Conservation (phyloP, 2,329 filamentous ascomycete genomes). For the Curvularia spicifera region DNA sequence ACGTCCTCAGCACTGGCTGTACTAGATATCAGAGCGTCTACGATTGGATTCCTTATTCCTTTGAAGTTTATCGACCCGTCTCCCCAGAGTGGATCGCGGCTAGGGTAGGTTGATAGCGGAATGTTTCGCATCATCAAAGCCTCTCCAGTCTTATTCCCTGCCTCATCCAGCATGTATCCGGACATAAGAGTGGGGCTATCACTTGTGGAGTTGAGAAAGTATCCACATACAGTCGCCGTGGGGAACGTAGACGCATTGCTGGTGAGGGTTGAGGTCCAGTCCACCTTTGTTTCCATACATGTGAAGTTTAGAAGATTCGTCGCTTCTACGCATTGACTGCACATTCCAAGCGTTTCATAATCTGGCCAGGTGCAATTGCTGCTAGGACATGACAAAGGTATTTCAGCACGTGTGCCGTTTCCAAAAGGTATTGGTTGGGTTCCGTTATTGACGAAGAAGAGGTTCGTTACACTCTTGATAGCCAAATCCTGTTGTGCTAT, state of each 20-base stretch:
- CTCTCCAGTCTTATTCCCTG: no score
- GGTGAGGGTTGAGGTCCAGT: slow-evolving; percentile 23
- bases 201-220: slow-evolving; percentile 34
- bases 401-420: slow-evolving; percentile 32
- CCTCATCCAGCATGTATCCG: slow-evolving; percentile 16
- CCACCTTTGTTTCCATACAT: slow-evolving; percentile 18
- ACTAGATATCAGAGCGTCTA: slow-evolving; percentile 23
- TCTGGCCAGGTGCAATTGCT: slow-evolving; percentile 41
- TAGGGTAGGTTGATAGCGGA: slow-evolving; percentile 10
- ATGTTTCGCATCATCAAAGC: slow-evolving; percentile 2
- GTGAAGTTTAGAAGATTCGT: slow-evolving; percentile 11
- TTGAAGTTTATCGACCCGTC: slow-evolving; percentile 30
- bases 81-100: slow-evolving; percentile 8
- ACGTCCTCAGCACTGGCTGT: neutral
- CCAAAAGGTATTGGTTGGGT: slow-evolving; percentile 28
- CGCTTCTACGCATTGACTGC: slow-evolving; percentile 30
- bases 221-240: slow-evolving; percentile 33
- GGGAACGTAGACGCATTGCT: slow-evolving; percentile 12
- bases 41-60: slow-evolving; percentile 23
- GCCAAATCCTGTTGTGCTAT: neutral
- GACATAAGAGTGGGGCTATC: slow-evolving; percentile 24
- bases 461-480: neutral
- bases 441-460: slow-evolving; percentile 27
- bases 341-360: slow-evolving; percentile 36
- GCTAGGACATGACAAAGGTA: slow-evolving; percentile 36